Percentiles rank a stretch among this genome's conserved stretches.
Conservation (phyloP, 495 filamentous ascomycete genomes). For the Penicillium bovifimosum region DNA sequence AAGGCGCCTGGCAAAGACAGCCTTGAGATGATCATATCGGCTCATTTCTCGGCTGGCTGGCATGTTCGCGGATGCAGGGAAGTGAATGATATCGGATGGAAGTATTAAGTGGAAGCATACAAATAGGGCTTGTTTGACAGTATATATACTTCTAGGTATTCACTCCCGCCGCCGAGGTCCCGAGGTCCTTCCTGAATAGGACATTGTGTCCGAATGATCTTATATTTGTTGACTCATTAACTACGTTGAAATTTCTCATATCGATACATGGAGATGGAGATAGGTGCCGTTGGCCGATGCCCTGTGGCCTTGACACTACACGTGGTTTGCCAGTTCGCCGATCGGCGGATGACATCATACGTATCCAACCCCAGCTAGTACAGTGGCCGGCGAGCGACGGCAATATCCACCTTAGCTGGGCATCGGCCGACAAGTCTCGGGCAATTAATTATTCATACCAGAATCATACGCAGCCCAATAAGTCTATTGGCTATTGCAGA, state of each 20-base stretch:
- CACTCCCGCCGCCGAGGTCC: too few relatives aligned
- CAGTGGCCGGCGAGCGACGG: too few relatives aligned
- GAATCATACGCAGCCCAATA: neutral
- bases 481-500: neutral
- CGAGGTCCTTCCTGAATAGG: too few relatives aligned
- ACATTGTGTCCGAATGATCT: too few relatives aligned
- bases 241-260: too few relatives aligned
- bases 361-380: too few relatives aligned
- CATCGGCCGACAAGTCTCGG: neutral
- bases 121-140: too few relatives aligned
- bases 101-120: neutral
- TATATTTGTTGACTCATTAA: too few relatives aligned
- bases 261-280: too few relatives aligned
- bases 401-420: neutral
- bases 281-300: neutral
- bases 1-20: neutral
- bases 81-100: too few relatives aligned
- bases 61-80: neutral
- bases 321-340: neutral
- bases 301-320: neutral
- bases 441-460: neutral
- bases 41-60: neutral
- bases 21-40: neutral
- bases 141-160: too few relatives aligned
- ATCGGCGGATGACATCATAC: slow-evolving; percentile 3